Percentiles rank a stretch among this genome's conserved stretches.
Evolutionary conservation across 331 rosid genomes (phyloP).

Genomic region (Malus hybrid): DNA sequence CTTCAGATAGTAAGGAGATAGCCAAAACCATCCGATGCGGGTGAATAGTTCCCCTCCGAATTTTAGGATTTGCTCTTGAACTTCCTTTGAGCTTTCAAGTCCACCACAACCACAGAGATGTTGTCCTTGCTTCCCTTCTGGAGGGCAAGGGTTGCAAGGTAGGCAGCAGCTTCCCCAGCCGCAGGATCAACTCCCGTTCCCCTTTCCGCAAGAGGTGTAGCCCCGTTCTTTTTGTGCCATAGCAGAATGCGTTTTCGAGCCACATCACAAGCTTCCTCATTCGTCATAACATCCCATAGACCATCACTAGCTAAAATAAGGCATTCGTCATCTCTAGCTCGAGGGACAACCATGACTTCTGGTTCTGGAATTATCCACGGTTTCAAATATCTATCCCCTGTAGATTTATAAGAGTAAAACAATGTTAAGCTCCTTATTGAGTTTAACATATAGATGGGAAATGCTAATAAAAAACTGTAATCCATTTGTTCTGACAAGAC

Average conservation of each 20-base stretch:
- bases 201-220: slow-evolving; percentile 17
- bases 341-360: slow-evolving; percentile 39
- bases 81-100: slow-evolving; percentile 52
- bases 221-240: slow-evolving; percentile 55
- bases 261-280: slow-evolving; percentile 46
- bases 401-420: background rate
- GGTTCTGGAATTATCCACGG: slow-evolving; percentile 63
- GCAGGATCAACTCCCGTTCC: slow-evolving; percentile 44
- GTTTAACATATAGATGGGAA: background rate
- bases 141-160: slow-evolving; percentile 44
- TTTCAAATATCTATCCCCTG: slow-evolving; percentile 55
- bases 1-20: background rate
- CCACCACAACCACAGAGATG: slow-evolving; percentile 51
- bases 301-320: slow-evolving; percentile 48
- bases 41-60: background rate
- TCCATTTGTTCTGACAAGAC: background rate
- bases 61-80: slow-evolving; percentile 41
- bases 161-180: slow-evolving; percentile 52
- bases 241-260: slow-evolving; percentile 43
- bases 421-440: background rate
- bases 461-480: background rate
- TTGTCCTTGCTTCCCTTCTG: slow-evolving; percentile 62
- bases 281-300: slow-evolving; percentile 57
- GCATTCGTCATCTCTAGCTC: slow-evolving; percentile 49
- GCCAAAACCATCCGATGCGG: background rate